These are phyloP conservation scores for Spergularia azorica DNA, from an alignment of 179 eudicot genomes.

Conservation along the genomic window DNA sequence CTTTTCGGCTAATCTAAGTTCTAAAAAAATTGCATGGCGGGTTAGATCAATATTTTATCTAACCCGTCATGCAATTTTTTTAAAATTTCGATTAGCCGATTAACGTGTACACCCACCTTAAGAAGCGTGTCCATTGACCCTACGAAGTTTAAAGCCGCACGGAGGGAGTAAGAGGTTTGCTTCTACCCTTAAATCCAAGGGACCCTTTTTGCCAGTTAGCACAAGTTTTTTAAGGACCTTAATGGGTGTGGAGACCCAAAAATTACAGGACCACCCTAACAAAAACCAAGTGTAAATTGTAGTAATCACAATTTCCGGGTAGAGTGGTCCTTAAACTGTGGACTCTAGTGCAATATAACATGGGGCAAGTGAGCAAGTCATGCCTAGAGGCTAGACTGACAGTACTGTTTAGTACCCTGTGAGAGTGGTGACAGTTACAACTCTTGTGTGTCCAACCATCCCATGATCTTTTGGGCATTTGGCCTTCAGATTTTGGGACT, in stretches of 20 bases:
- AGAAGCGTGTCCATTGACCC: too few species aligned
- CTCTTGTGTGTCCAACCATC: constrained; percentile 19
- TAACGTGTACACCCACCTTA: too few species aligned
- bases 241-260: constrained; percentile 17
- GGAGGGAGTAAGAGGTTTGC: not conserved
- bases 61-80: too few species aligned
- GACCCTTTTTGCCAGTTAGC: constrained; percentile 14
- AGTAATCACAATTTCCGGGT: constrained; percentile 12
- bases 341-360: not conserved
- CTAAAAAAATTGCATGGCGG: too few species aligned
- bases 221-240: constrained; percentile 14
- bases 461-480: constrained; percentile 23
- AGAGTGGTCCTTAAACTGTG: constrained; percentile 35
- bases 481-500: constrained; percentile 26
- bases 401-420: constrained; percentile 24
- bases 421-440: constrained; percentile 30
- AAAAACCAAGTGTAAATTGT: not conserved
- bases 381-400: constrained; percentile 31
- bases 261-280: constrained; percentile 34
- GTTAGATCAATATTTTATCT: too few species aligned
- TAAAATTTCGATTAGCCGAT: too few species aligned
- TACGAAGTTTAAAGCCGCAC: too few species aligned
- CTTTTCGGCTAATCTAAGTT: too few species aligned
- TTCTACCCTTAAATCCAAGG: constrained; percentile 16
- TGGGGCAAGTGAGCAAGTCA: constrained; percentile 27